Conservation (phyloP, 73 alveolate species). For the Symbiodinium natans region DNA sequence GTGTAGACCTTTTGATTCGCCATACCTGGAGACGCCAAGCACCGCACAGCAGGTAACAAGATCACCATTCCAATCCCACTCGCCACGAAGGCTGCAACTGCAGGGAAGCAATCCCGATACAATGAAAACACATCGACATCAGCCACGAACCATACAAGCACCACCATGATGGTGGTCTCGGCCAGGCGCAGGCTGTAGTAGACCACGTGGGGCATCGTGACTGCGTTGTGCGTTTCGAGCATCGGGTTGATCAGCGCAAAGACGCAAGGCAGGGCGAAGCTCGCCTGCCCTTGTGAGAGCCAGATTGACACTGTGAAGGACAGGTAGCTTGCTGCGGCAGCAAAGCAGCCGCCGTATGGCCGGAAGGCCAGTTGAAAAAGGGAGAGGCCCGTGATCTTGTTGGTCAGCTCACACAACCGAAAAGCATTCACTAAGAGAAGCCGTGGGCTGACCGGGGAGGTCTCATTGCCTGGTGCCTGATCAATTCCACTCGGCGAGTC, state of each 20-base stretch:
- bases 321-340: not conserved
- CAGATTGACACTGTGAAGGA: not conserved
- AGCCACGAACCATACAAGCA: conserved; percentile 7
- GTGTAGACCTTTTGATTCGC: not conserved
- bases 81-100: not conserved
- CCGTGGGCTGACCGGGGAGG: not conserved
- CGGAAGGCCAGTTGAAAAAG: conserved; percentile 14
- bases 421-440: not conserved
- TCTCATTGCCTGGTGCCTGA: conserved; percentile 14
- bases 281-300: not conserved
- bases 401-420: conserved; percentile 2
- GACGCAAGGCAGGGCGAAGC: not conserved
- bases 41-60: conserved; percentile 5
- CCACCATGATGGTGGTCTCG: not conserved
- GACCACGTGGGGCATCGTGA: conserved; percentile 6
- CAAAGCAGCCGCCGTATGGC: conserved; percentile 4
- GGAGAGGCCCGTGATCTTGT: conserved; percentile 1
- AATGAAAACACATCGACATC: not conserved
- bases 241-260: conserved; percentile 20
- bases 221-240: conserved; percentile 20
- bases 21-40: not conserved
- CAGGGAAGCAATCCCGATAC: conserved; percentile 3
- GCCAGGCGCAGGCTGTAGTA: not conserved
- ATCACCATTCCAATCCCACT: not conserved
- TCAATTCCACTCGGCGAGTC: conserved; percentile 9